Evolutionary conservation across 2,329 filamentous ascomycete species (phyloP).

Genomic region (Dactylella cylindrospora): DNA sequence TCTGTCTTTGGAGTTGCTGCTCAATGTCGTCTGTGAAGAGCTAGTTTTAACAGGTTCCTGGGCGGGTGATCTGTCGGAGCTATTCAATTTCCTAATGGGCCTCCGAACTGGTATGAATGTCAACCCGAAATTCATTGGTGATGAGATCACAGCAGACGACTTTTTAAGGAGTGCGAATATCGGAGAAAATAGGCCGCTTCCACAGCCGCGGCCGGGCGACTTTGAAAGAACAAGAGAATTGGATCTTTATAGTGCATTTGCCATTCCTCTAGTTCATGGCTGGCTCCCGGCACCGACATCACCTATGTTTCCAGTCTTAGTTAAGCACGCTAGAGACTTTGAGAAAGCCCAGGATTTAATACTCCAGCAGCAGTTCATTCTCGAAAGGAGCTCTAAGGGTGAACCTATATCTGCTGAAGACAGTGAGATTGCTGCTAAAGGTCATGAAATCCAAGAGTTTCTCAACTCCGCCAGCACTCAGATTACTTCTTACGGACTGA

Average conservation of each 20-base stretch:
- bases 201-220: conserved; percentile 61
- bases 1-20: conserved; percentile 78
- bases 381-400: conserved; percentile 64
- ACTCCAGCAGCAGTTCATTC: conserved; percentile 81
- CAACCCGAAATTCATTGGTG: conserved; percentile 77
- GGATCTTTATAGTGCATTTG: conserved; percentile 86
- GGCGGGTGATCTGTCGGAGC: conserved; percentile 75
- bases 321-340: conserved; percentile 76
- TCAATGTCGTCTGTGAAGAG: conserved; percentile 91
- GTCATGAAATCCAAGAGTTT: conserved; percentile 80
- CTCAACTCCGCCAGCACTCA: conserved; percentile 80
- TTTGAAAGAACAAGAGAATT: conserved; percentile 89
- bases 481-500: conserved; percentile 76
- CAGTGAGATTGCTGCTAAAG: conserved; percentile 79
- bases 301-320: conserved; percentile 68
- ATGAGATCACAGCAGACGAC: conserved; percentile 52
- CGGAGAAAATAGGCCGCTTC: conserved; percentile 49
- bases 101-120: conserved; percentile 98
- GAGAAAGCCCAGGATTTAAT: conserved; percentile 89
- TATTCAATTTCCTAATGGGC: conserved; percentile 83
- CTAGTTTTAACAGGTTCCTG: conserved; percentile 73
- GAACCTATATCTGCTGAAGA: conserved; percentile 54
- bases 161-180: conserved; percentile 35
- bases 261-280: conserved; percentile 84
- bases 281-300: conserved; percentile 77